Evolutionary conservation across 2,329 filamentous ascomycete genomes (phyloP), one percentile per base, ranked within the genome.

Genomic region (Phoma sp.): DNA sequence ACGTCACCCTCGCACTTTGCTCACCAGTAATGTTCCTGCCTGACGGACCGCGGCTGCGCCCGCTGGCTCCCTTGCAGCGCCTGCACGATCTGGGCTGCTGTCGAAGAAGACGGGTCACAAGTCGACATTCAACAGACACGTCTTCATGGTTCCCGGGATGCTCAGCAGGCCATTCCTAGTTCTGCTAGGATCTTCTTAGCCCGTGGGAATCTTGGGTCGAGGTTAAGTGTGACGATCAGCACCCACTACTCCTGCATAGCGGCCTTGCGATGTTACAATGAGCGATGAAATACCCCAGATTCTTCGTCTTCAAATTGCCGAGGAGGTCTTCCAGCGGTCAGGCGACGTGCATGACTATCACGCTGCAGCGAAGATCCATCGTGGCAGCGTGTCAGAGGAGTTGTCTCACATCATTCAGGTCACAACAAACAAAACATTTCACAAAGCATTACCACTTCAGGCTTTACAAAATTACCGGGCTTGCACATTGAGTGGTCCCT

Each of bases 1-100:
- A 57, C 40, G 53, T 62, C 56, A 62, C 47, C 9, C 35, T 54
- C 25, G 29, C 17, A 22, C 35, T 50, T 32, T 37, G n/a, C 22
- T 50, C 27, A 17, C 36, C 38, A 43, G 17, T 40, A 39, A 41
- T 15, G 24, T 38, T 32, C 4, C 31, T 43, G 31, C 29, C 33
- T 41, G 41, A 43, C 37, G 41, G 47, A 13, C 41, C 27, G 43
- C 41, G 31, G 41, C 41, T 43, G 39, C 37, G 13, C 32, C 29
- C 40, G 22, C 24, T 36, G 1, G 29, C 35, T 55, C 41, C 52
- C 47, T 55, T 55, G 47, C 36, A 50, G 52, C 17, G 36, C 39
- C 8, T 37, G 46, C 46, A 47, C 47, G 36, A 43, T 37, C 41
- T 51, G 19, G 19, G 32, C 25, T 32, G 37, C n/a, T 32, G n/a